Evolutionary conservation across 2,329 filamentous ascomycete genomes (phyloP), one percentile per base, ranked within the genome.

Genomic region (Cytospora piceicola): DNA sequence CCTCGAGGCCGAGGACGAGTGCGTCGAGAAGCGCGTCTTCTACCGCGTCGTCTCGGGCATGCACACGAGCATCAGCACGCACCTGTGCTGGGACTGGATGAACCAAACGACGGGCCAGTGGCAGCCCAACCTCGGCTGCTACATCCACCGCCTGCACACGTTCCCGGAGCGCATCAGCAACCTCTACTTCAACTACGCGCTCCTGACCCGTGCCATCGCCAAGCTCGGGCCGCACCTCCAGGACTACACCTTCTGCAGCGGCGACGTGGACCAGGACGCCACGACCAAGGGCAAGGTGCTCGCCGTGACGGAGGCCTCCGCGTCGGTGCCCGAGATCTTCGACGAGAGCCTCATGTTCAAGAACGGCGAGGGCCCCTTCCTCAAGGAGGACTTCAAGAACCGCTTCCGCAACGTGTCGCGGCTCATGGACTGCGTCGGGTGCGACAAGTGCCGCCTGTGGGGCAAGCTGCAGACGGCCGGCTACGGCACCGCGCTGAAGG

Each of bases 381-480:
- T 99, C 65, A 99, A 98, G 77, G 94, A 98, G 75, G 95, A 99
- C 75, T 99, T 99, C 83, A 90, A 93, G 72, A 95, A 96, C 77
- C 91, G 95, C 20, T 99, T 99, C 84, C 89, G 95, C 75, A 99
- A 99, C 75, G 92, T 99, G 68, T 96, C 92, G 76, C 89, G 95
- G 51, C 85, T 98, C 70, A 99, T 99, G 95, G 95, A 99, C 77
- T 99, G 95, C 72, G 94, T 98, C 24, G 95, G 95, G 54, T 99
- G 95, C 77, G 95, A 99, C 80, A 99, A 99, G 81, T 99, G 95
- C 79, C 89, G 95, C 11, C 88, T 99, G 2, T 99, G 95, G 95
- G 95, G 95, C 58, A 99, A 99, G 79, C 80, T 99, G 46, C 95
- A 99, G 79, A 96, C 93, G 0, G 91, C 92, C 15, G 95, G 95